A percentile compares a stretch with the other conserved stretches of the same genome.
These are phyloP conservation scores for Wallacemonas sp. DNA, from an alignment of 208 protist species.

Conservation along the genomic window DNA sequence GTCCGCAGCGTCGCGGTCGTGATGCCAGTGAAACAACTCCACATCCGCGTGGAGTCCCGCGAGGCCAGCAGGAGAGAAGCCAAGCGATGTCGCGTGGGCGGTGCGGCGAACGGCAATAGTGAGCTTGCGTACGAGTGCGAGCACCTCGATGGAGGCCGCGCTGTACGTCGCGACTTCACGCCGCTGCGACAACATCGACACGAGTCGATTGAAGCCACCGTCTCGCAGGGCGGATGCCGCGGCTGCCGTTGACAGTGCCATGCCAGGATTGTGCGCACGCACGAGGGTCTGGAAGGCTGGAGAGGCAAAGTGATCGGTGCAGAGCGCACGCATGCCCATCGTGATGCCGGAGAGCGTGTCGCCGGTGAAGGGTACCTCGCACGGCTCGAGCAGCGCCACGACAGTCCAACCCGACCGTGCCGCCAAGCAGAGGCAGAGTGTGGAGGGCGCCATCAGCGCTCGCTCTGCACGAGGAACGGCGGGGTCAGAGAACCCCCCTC, in stretches of 20 bases:
- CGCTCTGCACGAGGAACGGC: constrained; percentile 3
- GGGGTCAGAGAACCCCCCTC: neutral
- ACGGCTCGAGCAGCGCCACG: constrained; percentile 37
- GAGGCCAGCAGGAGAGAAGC: neutral
- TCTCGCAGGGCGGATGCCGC: neutral
- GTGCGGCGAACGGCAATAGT: constrained; percentile 17
- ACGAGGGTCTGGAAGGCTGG: constrained; percentile 22
- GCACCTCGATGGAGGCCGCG: constrained; percentile 17
- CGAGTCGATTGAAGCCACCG: constrained; percentile 10
- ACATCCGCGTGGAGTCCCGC: constrained; percentile 12
- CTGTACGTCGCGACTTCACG: neutral
- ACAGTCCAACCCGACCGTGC: constrained; percentile 47
- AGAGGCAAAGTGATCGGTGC: constrained; percentile 30
- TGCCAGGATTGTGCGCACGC: constrained; percentile 12
- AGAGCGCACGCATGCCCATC: constrained; percentile 43
- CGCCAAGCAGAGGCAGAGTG: constrained; percentile 35
- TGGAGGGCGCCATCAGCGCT: neutral
- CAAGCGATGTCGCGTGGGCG: neutral
- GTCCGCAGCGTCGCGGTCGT: too few species aligned
- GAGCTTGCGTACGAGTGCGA: constrained; percentile 13
- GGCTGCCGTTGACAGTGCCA: neutral
- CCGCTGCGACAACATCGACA: neutral
- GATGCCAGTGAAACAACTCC: constrained; percentile 15
- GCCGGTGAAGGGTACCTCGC: constrained; percentile 46
- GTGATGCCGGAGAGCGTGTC: constrained; percentile 49